Base-by-base conservation (phyloP, 768 basidiomycete species). In the Termitomyces sp. region DNA sequence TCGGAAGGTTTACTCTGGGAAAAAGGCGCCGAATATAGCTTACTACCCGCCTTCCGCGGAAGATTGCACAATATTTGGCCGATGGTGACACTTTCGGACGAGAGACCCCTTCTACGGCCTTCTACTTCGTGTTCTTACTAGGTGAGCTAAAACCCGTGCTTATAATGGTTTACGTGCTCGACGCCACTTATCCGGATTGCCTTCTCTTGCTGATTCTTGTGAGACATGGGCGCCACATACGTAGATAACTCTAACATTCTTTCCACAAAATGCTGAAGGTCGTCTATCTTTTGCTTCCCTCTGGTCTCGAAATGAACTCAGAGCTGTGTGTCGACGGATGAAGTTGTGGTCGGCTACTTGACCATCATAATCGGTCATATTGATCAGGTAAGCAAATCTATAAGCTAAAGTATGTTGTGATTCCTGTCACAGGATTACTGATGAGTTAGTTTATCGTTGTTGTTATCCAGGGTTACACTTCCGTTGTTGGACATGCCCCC, bases 1-100 rank as follows among this genome's bases (percentile, higher is more conserved):
- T 52, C 65, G 75, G 74, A 75, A 76, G 63, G 73, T 75, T 77
- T 70, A 62, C 52, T 59, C 63, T 71, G 68, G 64, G 71, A 72
- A 70, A 64, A 63, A 66, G 64, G 59, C 60, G 59, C 71, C 67
- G 64, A 70, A 70, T 71, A 68, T 72, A 71, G 73, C 64, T 64
- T 66, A 55, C 61, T 60, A 57, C 66, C 77, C 77, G 76, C 68
- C 73, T 74, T 71, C 72, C 75, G 72, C 76, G 77, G 77, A 74
- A 68, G 72, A 75, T 74, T 76, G 74, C 63, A 64, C 70, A 72
- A 68, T 61, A 55, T 66, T 65, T 66, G 66, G 67, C 68, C 64
- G 61, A 15, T 38, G 46, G 61, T 60, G 66, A 69, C 67, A 68
- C 68, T 64, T 69, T 71, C 67, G 67, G 69, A 63, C 66, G 64